Evolutionary conservation across 805 yeast species (phyloP), one percentile per base, ranked within the genome.

Genomic region (Yarrowia osloensis): DNA sequence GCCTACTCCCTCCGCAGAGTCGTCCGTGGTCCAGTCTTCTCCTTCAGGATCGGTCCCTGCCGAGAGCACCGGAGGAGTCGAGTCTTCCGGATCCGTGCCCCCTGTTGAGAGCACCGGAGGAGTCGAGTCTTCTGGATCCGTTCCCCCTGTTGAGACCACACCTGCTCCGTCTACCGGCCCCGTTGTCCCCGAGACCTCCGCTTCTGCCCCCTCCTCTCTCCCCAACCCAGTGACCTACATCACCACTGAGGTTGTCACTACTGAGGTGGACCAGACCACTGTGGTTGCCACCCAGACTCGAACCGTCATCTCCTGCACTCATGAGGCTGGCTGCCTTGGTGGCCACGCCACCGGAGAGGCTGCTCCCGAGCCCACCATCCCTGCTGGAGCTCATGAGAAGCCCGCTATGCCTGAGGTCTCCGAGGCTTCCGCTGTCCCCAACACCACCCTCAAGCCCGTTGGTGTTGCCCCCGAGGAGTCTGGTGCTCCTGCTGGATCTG

Each of bases 371-470:
- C 61, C 61, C 21, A 33, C 59, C 11, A 2, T 35, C 11, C 59
- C 59, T 17, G 59, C 59, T 35, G 59, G 59, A 31, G 59, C 59
- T n/a, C 61, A 35, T 4, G 44, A 24, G 44, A 54, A 54, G 61
- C 61, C 44, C n/a, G 44, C 44, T 15, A 54, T 35, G 44, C 61
- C 61, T 13, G 61, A 35, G 44, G 31, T 54, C 12, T 54, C 61
- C 37, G 44, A 35, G n/a, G 44, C 35, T 11, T 8, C n/a, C 13
- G 15, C 9, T 17, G 21, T 24, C 6, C 61, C 44, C 19, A 54
- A 37, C 42, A 52, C 59, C 17, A 52, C 59, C 11, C 59, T 52
- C 59, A 52, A 52, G 42, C 59, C 59, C 22, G 59, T 52, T 22
- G 59, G 49, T 24, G 42, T 52, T 12, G 21, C 17, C 22, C 59